Evolutionary conservation across 2,329 filamentous ascomycete genomes (phyloP).

Genomic region (Talaromyces verruculosus): DNA sequence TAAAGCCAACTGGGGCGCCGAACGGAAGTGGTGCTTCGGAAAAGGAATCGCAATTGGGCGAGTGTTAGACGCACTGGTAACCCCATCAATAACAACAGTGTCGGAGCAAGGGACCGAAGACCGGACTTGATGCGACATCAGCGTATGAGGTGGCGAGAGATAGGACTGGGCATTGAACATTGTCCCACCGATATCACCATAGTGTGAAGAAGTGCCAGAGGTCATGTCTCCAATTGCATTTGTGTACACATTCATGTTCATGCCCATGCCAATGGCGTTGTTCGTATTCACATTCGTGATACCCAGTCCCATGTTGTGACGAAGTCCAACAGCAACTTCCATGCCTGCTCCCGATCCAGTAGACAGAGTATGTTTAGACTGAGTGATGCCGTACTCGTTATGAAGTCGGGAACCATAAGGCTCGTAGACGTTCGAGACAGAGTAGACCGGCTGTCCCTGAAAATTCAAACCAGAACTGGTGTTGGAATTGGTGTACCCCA

Average conservation of each 20-base stretch:
- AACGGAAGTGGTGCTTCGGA: neutral
- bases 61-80: neutral
- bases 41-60: constrained; percentile 3
- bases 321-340: neutral
- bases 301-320: neutral
- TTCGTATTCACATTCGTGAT: neutral
- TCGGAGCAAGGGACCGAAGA: neutral
- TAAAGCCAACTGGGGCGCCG: neutral
- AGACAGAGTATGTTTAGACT: neutral
- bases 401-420: neutral
- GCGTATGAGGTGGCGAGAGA: neutral
- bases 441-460: neutral
- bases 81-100: neutral
- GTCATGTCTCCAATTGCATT: neutral
- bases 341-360: neutral
- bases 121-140: too few relatives aligned
- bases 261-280: neutral
- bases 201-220: neutral
- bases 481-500: neutral
- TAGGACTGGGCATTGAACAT: neutral
- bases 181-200: neutral
- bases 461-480: neutral
- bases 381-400: neutral
- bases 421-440: neutral
- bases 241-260: neutral